Evolutionary conservation across 2,329 filamentous ascomycete species (phyloP), one percentile per base, ranked within the genome.

Genomic region (Aspergillus pseudoterreus): DNA sequence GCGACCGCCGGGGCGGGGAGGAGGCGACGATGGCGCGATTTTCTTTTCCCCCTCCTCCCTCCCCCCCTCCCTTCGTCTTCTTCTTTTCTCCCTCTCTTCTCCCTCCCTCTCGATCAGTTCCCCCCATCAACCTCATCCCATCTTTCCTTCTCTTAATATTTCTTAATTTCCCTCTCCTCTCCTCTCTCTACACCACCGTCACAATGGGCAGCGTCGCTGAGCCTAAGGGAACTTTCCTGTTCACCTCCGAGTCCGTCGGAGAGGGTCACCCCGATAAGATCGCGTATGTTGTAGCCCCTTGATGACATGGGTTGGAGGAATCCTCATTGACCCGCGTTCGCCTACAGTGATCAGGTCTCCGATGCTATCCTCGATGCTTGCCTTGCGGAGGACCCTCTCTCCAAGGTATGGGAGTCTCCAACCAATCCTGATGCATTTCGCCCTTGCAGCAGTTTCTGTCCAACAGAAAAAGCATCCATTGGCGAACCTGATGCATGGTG

Each of bases 281-380:
- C 73, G 90, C 88, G 81, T 84, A 71, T 60, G 77, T 72, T 39
- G 12, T 52, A 55, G 52, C 27, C 27, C 27, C 27, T 30, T 9
- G 27, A 30, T 9, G 27, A 30, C 10, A 9, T 10, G 27, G 27
- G 9, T 30, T 30, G 27, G 27, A 30, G 8, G 27, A 30, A 30
- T 30, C 27, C 27, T 30, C 8, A 30, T 30, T 30, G 27, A 30
- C 27, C 10, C 27, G 2, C 27, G 9, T 30, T 30, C 27, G 27
- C 22, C 15, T 49, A 55, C 56, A 83, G 81, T 75, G 94, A 99
- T 75, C 94, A 99, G 82, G 90, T 97, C 71, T 97, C 92, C 58
- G 94, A 99, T 80, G 92, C 94, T 67, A 84, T 99, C 70, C 92
- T 99, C 80, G 94, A 99, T 82, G 94, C 94, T 79, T 97, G 94